Percentiles rank a stretch among this genome's conserved stretches.
Evolutionary conservation across 768 basidiomycete genomes (phyloP).

Genomic region (Mycena rebaudengoi): DNA sequence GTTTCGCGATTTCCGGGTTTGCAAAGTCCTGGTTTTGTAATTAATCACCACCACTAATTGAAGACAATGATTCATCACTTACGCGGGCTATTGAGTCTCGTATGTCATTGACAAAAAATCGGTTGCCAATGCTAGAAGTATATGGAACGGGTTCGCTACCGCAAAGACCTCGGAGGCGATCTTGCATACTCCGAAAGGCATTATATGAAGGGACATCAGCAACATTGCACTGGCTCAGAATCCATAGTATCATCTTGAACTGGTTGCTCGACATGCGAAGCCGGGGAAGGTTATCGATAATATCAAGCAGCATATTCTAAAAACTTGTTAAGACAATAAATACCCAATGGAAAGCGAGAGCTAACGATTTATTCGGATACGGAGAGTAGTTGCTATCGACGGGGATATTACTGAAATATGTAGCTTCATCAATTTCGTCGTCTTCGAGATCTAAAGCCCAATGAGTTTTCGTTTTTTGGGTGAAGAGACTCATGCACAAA

Average conservation of each 20-base stretch:
- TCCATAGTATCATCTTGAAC: constrained; percentile 28
- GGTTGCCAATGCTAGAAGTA: constrained; percentile 19
- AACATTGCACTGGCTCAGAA: constrained; percentile 15
- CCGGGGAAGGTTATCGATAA: constrained; percentile 30
- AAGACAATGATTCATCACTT: not conserved
- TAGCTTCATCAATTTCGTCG: too few species aligned
- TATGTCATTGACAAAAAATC: constrained; percentile 31
- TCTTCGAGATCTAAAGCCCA: too few species aligned
- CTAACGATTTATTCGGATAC: too few species aligned
- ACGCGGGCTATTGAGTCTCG: constrained; percentile 17
- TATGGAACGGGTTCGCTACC: not conserved
- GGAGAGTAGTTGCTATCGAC: too few species aligned
- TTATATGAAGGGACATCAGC: constrained; percentile 21
- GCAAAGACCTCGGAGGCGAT: not conserved
- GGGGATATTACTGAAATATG: too few species aligned
- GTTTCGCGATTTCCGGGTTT: constrained; percentile 16
- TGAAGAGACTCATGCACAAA: too few species aligned
- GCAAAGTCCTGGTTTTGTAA: constrained; percentile 27
- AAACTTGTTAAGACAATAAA: not conserved
- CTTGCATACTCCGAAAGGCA: constrained; percentile 8
- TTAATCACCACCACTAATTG: too few species aligned
- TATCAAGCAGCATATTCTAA: constrained; percentile 22
- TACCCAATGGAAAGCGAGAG: too few species aligned
- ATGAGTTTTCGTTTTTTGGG: too few species aligned
- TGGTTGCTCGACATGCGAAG: constrained; percentile 25